phyloP scores from a whole-genome alignment of 2,329 filamentous ascomycete genomes.

The Botrytis paeoniae region DNA sequence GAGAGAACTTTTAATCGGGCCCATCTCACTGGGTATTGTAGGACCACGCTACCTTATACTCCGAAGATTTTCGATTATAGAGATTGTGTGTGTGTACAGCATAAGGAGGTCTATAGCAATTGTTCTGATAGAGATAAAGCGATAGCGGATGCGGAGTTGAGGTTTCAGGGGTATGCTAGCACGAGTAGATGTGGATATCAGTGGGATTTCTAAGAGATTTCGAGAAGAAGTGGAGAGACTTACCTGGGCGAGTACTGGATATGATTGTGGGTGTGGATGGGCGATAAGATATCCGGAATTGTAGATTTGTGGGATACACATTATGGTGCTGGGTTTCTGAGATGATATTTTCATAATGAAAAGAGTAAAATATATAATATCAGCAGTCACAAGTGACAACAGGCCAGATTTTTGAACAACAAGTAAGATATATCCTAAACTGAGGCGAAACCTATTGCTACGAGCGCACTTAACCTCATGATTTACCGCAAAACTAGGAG shows the following conservation, averaged over 20 bases:
- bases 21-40: background rate
- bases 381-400: background rate
- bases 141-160: background rate
- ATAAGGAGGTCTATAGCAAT: background rate
- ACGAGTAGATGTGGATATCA: background rate
- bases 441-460: background rate
- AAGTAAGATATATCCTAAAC: rapidly evolving
- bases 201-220: background rate
- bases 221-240: rapidly evolving
- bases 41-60: background rate
- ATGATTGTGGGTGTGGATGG: background rate
- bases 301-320: background rate
- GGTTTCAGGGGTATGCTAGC: background rate
- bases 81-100: background rate
- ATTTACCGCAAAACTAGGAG: background rate
- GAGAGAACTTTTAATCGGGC: background rate
- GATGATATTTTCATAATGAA: background rate
- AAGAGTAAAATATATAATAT: background rate
- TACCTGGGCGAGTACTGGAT: background rate
- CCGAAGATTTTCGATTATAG: background rate
- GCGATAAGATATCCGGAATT: background rate
- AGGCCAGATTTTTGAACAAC: background rate
- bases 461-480: background rate
- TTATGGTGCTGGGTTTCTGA: background rate
- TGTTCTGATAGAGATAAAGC: background rate